Conservation (phyloP, 108 stramenopile genomes). For the Nitzschia sp. region DNA sequence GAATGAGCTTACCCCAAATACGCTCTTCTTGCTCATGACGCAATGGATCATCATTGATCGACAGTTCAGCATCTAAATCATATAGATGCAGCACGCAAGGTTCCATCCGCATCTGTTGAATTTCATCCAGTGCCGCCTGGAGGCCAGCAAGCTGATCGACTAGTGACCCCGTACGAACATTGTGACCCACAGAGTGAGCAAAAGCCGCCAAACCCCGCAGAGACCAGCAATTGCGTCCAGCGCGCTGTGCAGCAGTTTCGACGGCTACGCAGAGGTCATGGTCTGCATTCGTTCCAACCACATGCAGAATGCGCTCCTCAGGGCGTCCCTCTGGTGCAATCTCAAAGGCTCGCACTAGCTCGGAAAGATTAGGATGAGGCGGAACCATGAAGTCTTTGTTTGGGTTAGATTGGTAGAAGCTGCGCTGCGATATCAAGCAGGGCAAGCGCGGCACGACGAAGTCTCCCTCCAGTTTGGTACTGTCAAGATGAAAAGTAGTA, state of each 20-base stretch:
- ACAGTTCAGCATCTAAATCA: conserved; percentile 64
- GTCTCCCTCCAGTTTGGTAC: background rate
- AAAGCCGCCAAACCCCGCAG: conserved; percentile 76
- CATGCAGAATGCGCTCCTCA: conserved; percentile 48
- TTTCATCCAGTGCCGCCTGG: conserved; percentile 54
- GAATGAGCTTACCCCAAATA: conserved; percentile 58
- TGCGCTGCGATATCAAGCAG: background rate
- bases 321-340: conserved; percentile 2
- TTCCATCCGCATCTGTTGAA: conserved; percentile 45
- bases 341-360: conserved; percentile 17
- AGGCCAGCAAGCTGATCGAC: conserved; percentile 71
- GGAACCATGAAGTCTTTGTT: background rate
- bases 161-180: conserved; percentile 51
- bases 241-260: conserved; percentile 57
- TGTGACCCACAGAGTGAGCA: conserved; percentile 36
- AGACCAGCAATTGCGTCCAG: conserved; percentile 63
- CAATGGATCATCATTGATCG: conserved; percentile 42
- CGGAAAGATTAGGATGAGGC: conserved; percentile 33
- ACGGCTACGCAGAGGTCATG: conserved; percentile 54
- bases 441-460: conserved; percentile 7
- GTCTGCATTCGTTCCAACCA: conserved; percentile 58
- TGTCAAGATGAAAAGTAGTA: conserved; percentile 12
- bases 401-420: background rate
- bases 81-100: conserved; percentile 75
- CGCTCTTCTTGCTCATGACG: conserved; percentile 60